phyloP scores from a whole-genome alignment of 495 filamentous ascomycete genomes.

The Trichocladium uniseriatum region DNA sequence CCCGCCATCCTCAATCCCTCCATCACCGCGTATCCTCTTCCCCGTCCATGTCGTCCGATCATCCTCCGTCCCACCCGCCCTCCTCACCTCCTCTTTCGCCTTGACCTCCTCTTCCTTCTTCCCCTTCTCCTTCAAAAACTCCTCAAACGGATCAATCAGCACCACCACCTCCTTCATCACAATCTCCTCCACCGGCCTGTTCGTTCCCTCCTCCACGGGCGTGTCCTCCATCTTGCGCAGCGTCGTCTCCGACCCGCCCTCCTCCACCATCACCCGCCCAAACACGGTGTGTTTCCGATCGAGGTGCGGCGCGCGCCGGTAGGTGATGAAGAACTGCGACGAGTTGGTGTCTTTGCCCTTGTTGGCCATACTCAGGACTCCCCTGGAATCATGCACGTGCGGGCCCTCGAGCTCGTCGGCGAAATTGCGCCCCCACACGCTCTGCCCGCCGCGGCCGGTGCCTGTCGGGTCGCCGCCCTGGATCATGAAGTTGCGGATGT shows the following conservation, averaged over 20 bases:
- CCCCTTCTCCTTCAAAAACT: conserved; percentile 61
- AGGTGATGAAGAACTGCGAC: conserved; percentile 91
- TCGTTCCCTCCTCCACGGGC: conserved; percentile 55
- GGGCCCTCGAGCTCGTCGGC: conserved; percentile 89
- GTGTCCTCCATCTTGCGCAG: conserved; percentile 64
- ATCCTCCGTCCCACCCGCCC: conserved; percentile 55
- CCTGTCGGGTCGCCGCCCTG: conserved; percentile 94
- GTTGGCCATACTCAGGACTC: conserved; percentile 89
- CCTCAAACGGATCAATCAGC: conserved; percentile 92
- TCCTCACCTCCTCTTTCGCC: conserved; percentile 43
- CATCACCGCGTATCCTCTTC: conserved; percentile 60
- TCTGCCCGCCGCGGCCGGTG: conserved; percentile 77
- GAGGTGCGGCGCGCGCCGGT: conserved; percentile 71
- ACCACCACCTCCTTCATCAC: conserved; percentile 74
- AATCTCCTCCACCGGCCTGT: conserved; percentile 65
- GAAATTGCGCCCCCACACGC: conserved; percentile 86
- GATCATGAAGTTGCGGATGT: conserved; percentile 94
- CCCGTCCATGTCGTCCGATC: conserved; percentile 88
- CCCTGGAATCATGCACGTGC: conserved; percentile 64
- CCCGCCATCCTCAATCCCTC: conserved; percentile 37
- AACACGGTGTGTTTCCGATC: conserved; percentile 97
- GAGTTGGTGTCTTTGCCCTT: conserved; percentile 97
- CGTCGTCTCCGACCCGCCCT: conserved; percentile 58
- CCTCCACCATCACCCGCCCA: conserved; percentile 48
- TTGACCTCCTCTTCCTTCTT: conserved; percentile 43